Percentiles rank a stretch among this genome's conserved stretches.
Conservation (phyloP, 1,284 basidiomycete genomes). For the Microbotryomycetes sp. region DNA sequence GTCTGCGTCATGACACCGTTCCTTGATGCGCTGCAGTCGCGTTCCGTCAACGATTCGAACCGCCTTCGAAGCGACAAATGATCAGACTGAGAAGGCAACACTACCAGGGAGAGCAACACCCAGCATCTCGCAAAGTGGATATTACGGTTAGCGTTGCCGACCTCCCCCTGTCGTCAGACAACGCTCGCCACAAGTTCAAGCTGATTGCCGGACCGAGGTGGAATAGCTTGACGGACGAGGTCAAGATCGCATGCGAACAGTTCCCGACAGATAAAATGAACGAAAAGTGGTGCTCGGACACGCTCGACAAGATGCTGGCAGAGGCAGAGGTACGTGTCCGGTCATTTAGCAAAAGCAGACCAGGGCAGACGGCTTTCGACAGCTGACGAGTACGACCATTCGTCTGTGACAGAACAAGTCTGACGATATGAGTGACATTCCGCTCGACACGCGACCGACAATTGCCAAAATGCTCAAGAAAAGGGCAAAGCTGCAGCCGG, state of each 20-base stretch:
- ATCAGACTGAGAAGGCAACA: slow-evolving; percentile 39
- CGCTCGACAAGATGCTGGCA: slow-evolving; percentile 39
- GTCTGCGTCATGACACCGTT: neutral
- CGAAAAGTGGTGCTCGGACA: slow-evolving; percentile 45
- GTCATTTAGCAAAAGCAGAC: neutral
- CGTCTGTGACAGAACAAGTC: slow-evolving; percentile 16
- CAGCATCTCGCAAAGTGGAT: slow-evolving; percentile 40
- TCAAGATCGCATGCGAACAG: slow-evolving; percentile 41
- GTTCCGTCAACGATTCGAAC: slow-evolving; percentile 37
- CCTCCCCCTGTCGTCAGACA: slow-evolving; percentile 25
- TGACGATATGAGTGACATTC: slow-evolving; percentile 37
- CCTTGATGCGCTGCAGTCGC: slow-evolving; percentile 15
- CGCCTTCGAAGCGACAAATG: slow-evolving; percentile 31
- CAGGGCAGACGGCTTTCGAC: no score
- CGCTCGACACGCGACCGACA: slow-evolving; percentile 38
- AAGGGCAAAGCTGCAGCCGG: slow-evolving; percentile 28
- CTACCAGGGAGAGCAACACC: slow-evolving; percentile 42
- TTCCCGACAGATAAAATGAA: slow-evolving; percentile 42
- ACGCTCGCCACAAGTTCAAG: slow-evolving; percentile 40
- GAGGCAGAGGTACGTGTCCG: slow-evolving; percentile 38
- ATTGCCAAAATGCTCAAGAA: slow-evolving; percentile 30
- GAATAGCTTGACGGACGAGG: slow-evolving; percentile 17
- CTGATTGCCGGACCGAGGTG: slow-evolving; percentile 40
- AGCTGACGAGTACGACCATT: neutral
- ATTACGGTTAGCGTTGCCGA: slow-evolving; percentile 34